Evolutionary conservation across 805 yeast species (phyloP), one percentile per base, ranked within the genome.

Genomic region (Pichia membranifaciens): DNA sequence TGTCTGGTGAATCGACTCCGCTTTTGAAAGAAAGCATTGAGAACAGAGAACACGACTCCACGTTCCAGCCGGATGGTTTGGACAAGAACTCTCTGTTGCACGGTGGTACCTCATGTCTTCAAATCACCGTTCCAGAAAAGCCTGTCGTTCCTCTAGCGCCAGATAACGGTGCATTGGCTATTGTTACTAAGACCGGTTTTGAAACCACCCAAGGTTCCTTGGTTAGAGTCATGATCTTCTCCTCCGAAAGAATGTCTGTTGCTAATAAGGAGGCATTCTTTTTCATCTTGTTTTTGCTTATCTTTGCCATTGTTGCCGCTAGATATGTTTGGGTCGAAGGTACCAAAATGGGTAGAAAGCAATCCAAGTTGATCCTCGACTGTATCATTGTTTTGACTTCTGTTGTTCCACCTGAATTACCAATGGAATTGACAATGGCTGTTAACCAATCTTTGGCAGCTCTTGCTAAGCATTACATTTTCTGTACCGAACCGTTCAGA

Each of bases 261-360:
- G 98, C 96, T 47, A 91, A 88, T 68, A 85, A 81, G 63, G 99
- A 93, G 70, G 93, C 98, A 0, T 79, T 93, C 61, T 83, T 84
- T 69, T 93, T 93, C 65, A 90, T 93, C 62, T 74, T 90, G 57
- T 93, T 93, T 71, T 73, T 93, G 65, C 77, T 93, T 57, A 73
- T 86, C 34, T 93, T 93, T 60, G 99, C 99, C 52, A 76, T 93
- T 61, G 87, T 89, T 57, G 99, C 99, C 29, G 84, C 96, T 18
- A 84, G 96, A 88, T 93, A 91, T 62, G 98, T 93, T 45, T 93
- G 99, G 99, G 84, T 86, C 51, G 96, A 91, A 70, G 99, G 99
- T 68, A 85, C 95, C 21, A 82, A 77, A 65, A 84, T 87, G 87
- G 98, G 96, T 60, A 85, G 99, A 71, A 79, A 87, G 58, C 96